phyloP scores from a whole-genome alignment of 192 early-diverging fungal species.

The Backusella tuberculispora region DNA sequence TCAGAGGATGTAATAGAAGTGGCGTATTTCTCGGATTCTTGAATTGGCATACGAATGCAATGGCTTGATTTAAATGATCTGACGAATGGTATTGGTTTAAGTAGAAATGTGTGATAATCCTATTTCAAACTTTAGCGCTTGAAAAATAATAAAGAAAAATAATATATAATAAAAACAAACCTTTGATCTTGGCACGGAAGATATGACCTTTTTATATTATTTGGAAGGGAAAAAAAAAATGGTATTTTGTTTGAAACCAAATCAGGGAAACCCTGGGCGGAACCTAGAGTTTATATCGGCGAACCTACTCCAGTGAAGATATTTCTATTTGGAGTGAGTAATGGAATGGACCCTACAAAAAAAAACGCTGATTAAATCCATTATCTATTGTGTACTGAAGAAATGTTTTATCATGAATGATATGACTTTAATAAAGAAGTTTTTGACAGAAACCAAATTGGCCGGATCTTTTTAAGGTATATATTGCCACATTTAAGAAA shows the following conservation, averaged over 20 bases:
- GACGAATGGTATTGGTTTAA: not conserved
- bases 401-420: not conserved
- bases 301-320: not conserved
- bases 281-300: slow-evolving; percentile 10
- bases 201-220: slow-evolving; percentile 1
- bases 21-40: slow-evolving; percentile 5
- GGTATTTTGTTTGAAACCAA: not conserved
- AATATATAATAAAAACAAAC: not conserved
- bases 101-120: not conserved
- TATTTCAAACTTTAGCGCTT: not conserved
- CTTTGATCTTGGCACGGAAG: not conserved
- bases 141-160: not conserved
- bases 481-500: not conserved
- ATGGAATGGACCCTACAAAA: not conserved
- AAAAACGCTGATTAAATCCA: not conserved
- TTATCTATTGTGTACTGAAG: not conserved
- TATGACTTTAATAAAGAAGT: not conserved
- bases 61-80: not conserved
- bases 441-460: not conserved
- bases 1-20: slow-evolving; percentile 7
- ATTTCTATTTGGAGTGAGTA: not conserved
- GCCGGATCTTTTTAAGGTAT: not conserved
- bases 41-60: not conserved
- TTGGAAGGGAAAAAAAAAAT: not conserved
- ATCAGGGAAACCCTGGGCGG: slow-evolving; percentile 13